Conservation (phyloP, 2,329 filamentous ascomycete species). For the Colletotrichum sp. region DNA sequence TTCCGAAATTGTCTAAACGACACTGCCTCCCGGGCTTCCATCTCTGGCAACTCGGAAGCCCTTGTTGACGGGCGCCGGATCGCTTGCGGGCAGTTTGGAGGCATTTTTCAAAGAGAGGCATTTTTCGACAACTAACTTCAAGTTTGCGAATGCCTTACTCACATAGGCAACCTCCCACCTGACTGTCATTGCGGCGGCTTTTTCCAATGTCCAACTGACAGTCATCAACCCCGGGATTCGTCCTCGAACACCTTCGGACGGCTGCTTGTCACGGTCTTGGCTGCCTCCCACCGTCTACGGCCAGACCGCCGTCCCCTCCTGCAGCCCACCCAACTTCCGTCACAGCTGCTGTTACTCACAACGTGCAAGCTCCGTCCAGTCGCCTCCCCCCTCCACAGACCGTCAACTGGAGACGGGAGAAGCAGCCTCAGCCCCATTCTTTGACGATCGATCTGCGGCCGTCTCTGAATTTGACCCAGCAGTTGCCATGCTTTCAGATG, state of each 20-base stretch:
- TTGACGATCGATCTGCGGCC: constrained; percentile 10
- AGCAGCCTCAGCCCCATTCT: background rate
- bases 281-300: constrained; percentile 13
- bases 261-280: constrained; percentile 12
- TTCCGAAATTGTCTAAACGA: background rate
- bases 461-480: constrained; percentile 3
- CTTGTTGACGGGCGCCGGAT: constrained; percentile 2
- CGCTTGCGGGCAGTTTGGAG: background rate
- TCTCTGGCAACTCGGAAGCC: constrained; percentile 7
- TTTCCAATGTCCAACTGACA: background rate
- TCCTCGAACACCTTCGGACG: background rate
- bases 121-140: background rate
- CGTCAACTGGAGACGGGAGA: constrained; percentile 6
- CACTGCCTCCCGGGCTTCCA: constrained; percentile 5
- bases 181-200: background rate
- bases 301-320: background rate
- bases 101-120: background rate
- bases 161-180: background rate
- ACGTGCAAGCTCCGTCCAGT: background rate
- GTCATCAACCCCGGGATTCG: background rate
- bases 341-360: background rate
- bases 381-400: background rate
- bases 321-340: background rate
- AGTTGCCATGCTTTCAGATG: constrained; percentile 4
- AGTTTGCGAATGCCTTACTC: background rate